These are phyloP conservation scores for Cytospora chrysosperma DNA, from an alignment of 2,329 filamentous ascomycete species.

Conservation along the genomic window DNA sequence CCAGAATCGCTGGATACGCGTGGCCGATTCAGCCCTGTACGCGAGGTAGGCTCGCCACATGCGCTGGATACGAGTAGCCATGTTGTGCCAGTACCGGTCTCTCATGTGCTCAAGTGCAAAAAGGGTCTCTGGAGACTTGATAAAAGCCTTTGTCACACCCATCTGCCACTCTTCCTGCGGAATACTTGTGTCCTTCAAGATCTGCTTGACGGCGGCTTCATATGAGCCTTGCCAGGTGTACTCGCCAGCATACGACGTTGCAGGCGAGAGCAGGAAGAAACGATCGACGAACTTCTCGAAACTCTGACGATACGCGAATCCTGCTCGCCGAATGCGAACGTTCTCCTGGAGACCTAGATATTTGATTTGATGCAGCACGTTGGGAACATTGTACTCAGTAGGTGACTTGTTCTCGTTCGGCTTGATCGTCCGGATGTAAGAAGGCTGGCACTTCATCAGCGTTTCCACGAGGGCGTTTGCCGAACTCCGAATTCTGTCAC, in stretches of 20 bases:
- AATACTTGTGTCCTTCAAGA: slow-evolving; percentile 94
- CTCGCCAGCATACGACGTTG: slow-evolving; percentile 93
- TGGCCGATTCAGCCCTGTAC: slow-evolving; percentile 89
- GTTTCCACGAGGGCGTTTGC: slow-evolving; percentile 94
- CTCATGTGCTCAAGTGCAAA: slow-evolving; percentile 98
- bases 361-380: slow-evolving; percentile 97
- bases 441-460: slow-evolving; percentile 94
- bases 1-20: slow-evolving; percentile 93
- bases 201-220: slow-evolving; percentile 84
- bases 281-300: slow-evolving; percentile 98
- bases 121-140: slow-evolving; percentile 95
- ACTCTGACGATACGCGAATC: slow-evolving; percentile 94
- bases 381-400: slow-evolving; percentile 84
- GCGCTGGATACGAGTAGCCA: slow-evolving; percentile 95
- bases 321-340: slow-evolving; percentile 92
- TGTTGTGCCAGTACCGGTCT: slow-evolving; percentile 98
- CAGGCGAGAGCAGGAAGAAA: slow-evolving; percentile 92
- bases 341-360: slow-evolving; percentile 99
- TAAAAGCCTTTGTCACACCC: slow-evolving; percentile 95
- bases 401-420: slow-evolving; percentile 98
- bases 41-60: slow-evolving; percentile 96
- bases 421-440: slow-evolving; percentile 98
- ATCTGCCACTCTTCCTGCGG: slow-evolving; percentile 95
- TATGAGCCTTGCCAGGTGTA: slow-evolving; percentile 93
- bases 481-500: slow-evolving; percentile 92